These are phyloP conservation scores for Corylus americana DNA, from an alignment of 306 rosid genomes.

Conservation along the genomic window DNA sequence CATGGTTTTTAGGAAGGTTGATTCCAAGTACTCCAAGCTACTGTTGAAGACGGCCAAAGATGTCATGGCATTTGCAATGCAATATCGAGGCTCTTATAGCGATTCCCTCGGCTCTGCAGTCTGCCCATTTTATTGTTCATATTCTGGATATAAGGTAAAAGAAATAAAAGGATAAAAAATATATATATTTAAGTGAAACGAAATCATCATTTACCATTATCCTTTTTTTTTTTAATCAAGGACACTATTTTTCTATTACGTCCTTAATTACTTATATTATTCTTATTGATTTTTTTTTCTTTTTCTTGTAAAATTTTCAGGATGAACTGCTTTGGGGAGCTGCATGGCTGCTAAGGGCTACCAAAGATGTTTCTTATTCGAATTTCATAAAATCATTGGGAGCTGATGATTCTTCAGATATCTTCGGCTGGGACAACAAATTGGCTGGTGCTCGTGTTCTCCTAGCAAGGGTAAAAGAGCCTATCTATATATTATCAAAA, in stretches of 20 bases:
- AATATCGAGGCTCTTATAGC: constrained; percentile 73
- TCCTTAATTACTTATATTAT: too few relatives aligned
- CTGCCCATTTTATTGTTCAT: constrained; percentile 97
- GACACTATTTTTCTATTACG: too few relatives aligned
- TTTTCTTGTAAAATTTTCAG: constrained; percentile 29
- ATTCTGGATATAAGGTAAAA: constrained; percentile 81
- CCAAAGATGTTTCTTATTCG: constrained; percentile 59
- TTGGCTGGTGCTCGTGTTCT: constrained; percentile 91
- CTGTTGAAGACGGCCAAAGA: constrained; percentile 58
- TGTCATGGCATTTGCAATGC: constrained; percentile 73
- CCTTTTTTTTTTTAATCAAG: too few relatives aligned
- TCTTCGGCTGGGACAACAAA: constrained; percentile 96
- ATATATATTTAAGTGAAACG: too few relatives aligned
- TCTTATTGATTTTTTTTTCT: too few relatives aligned
- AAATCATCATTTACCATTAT: too few relatives aligned
- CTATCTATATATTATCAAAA: too few relatives aligned
- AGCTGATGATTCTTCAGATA: constrained; percentile 72
- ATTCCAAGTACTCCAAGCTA: constrained; percentile 59
- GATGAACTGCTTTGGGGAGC: constrained; percentile 96
- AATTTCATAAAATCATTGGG: constrained; percentile 63
- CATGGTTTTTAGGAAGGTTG: constrained; percentile 67
- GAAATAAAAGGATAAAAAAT: too few relatives aligned
- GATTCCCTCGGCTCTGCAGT: constrained; percentile 80
- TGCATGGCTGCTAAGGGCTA: constrained; percentile 89
- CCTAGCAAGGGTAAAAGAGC: constrained; percentile 62